Evolutionary conservation across 2,329 filamentous ascomycete genomes (phyloP), one percentile per base, ranked within the genome.

Genomic region (Bipolaris victoriae): DNA sequence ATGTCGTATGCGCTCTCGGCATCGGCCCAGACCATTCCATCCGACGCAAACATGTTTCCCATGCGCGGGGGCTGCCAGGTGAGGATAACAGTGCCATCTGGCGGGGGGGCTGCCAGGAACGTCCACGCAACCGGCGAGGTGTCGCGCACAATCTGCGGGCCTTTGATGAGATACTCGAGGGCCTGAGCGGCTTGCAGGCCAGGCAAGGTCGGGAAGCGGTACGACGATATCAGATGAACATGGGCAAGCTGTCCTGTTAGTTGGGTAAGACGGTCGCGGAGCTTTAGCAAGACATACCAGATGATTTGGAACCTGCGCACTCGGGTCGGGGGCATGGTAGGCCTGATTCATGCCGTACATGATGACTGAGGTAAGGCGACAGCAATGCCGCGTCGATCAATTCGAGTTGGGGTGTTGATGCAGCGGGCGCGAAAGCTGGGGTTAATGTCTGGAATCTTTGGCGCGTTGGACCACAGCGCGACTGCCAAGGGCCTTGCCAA

Each of bases 21-120:
- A 65, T 92, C 90, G 15, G 88, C 88, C 93, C 93, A 99, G 16
- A 97, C 83, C 75, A 93, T 96, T 45, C 95, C 95, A 80, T 99
- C 94, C 35, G 90, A 96, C 7, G 94, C 88, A 73, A 93, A 96
- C 68, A 88, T 89, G 1, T 85, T 87, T 56, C 88, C 85, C 67
- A 88, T 84, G 50, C 70, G 70, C 50, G 90, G 81, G 2, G 94
- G 90, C 75, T 97, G 92, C 94, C 94, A 98, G 50, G 90, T 90
- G 62, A 98, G 82, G 73, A 95, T 86, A 43, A 97, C 85, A 7
- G 88, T 89, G 54, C 92, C 92, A 77, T 96, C 91, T 50, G 84
- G 67, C 15, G 76, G 84, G 10, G 94, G 94, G 51, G 87, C 85
- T 68, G 95, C 88, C 55, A 98, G 86, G 76, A 94, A 97, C 44